These are phyloP conservation scores for Dacryopinax spathularia DNA, from an alignment of 768 basidiomycete genomes.

Conservation along the genomic window DNA sequence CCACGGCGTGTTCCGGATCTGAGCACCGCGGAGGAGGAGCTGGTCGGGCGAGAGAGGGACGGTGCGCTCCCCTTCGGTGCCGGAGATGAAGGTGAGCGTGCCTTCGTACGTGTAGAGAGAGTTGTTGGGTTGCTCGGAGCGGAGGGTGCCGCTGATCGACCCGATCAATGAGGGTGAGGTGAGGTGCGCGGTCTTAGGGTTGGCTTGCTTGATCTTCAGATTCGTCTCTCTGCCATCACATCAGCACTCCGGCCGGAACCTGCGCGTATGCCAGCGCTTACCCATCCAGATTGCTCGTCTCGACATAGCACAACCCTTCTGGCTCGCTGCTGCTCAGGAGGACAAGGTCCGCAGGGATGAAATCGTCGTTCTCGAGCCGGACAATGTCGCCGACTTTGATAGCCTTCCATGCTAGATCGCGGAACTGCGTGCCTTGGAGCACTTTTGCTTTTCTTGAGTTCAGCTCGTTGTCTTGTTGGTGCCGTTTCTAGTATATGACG, in stretches of 20 bases:
- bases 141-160: constrained; percentile 63
- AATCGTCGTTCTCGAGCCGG: constrained; percentile 78
- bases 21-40: constrained; percentile 83
- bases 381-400: constrained; percentile 85
- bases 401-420: constrained; percentile 71
- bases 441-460: constrained; percentile 73
- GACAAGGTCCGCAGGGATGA: constrained; percentile 89
- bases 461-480: constrained; percentile 84
- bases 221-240: constrained; percentile 66
- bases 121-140: constrained; percentile 95
- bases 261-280: constrained; percentile 24
- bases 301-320: constrained; percentile 93
- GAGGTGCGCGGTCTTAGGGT: constrained; percentile 60
- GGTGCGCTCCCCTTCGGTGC: constrained; percentile 44
- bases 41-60: constrained; percentile 92
- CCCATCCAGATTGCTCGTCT: constrained; percentile 97
- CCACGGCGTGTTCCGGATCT: constrained; percentile 93
- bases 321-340: constrained; percentile 84
- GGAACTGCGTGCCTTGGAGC: constrained; percentile 48
- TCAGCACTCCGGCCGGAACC: neutral
- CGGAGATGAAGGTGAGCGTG: constrained; percentile 44
- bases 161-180: constrained; percentile 64
- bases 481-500: constrained; percentile 52
- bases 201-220: constrained; percentile 95
- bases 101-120: constrained; percentile 89